phyloP scores from a whole-genome alignment of 2,329 filamentous ascomycete genomes.

The Scedosporium aurantiacum region DNA sequence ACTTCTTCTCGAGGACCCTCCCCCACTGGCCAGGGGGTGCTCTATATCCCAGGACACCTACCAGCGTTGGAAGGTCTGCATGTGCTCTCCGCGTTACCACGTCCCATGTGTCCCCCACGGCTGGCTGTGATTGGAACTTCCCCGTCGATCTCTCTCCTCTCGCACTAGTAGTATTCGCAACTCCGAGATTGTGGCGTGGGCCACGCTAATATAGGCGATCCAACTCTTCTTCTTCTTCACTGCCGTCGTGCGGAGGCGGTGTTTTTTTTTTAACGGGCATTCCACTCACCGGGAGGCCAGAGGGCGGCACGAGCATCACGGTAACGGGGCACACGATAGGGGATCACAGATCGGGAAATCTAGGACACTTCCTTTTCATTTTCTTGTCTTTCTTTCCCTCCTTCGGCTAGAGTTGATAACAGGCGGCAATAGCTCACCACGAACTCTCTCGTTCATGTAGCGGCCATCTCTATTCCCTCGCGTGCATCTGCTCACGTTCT shows the following conservation, averaged over 20 bases:
- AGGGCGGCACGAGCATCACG: background rate
- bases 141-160: background rate
- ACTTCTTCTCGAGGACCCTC: background rate
- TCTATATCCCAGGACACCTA: background rate
- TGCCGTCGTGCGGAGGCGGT: no score
- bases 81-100: background rate
- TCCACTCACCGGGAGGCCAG: background rate
- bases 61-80: background rate
- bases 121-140: background rate
- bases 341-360: background rate
- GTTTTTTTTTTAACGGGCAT: background rate
- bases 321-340: background rate
- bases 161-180: background rate
- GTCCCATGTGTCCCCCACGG: background rate
- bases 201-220: background rate
- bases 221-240: background rate
- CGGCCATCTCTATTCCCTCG: no score
- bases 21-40: background rate
- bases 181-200: background rate
- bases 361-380: constrained; percentile 5
- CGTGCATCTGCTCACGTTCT: no score
- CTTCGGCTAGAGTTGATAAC: no score
- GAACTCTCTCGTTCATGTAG: no score
- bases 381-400: constrained; percentile 7
- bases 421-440: no score